phyloP scores from a whole-genome alignment of 2,329 filamentous ascomycete species.

The Pestalotiopsis sp. region DNA sequence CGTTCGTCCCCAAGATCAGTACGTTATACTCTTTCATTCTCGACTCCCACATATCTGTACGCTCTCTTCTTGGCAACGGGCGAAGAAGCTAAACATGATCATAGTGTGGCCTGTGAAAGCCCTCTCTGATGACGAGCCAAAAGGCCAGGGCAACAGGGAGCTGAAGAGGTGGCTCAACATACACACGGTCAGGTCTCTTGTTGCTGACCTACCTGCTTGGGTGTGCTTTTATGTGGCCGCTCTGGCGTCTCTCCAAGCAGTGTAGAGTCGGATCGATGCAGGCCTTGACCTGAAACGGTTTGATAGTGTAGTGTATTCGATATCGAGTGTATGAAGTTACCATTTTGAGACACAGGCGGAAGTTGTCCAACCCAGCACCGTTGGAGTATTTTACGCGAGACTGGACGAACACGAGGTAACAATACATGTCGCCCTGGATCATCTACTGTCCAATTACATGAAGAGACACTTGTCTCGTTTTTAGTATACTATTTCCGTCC shows the following conservation, averaged over 20 bases:
- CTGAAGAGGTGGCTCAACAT: conserved; percentile 32
- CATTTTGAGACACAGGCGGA: no score
- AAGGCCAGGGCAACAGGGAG: conserved; percentile 23
- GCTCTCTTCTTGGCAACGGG: not conserved
- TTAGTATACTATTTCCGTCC: no score
- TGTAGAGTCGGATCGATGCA: not conserved
- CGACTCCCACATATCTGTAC: not conserved
- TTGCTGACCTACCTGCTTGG: conserved; percentile 35
- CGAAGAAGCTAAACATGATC: not conserved
- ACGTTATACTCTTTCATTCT: not conserved
- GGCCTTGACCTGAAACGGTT: not conserved
- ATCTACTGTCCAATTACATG: no score
- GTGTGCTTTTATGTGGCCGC: conserved; percentile 31
- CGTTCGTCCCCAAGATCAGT: conserved; percentile 33
- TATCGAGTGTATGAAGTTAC: not conserved
- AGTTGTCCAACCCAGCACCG: no score
- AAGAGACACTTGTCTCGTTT: no score
- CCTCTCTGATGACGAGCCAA: conserved; percentile 26
- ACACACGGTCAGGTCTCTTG: conserved; percentile 28
- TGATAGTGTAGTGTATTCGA: not conserved
- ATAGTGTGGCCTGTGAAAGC: conserved; percentile 27
- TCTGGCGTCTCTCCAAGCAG: conserved; percentile 27
- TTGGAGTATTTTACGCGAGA: no score
- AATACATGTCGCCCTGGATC: no score
- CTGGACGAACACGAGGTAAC: no score